Base-by-base conservation (phyloP, 2,329 filamentous ascomycete genomes). In the Claviceps africana region DNA sequence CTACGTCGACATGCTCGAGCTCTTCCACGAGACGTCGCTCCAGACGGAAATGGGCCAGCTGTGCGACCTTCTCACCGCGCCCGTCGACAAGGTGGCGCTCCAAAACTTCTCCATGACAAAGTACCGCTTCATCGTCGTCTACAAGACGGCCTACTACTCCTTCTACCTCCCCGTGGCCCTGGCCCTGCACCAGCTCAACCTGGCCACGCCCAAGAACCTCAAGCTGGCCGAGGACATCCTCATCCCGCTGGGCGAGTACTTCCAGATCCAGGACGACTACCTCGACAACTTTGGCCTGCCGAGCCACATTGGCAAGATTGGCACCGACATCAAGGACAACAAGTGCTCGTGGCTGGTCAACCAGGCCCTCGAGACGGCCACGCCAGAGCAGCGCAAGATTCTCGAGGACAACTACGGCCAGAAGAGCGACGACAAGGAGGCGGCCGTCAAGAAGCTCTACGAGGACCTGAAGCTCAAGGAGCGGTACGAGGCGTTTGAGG, bases 281-380 rank as follows among this genome's bases (percentile, higher is more conserved):
- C 86, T 98, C 51, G 93, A 98, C 77, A 95, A 94, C 73, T 98
- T 93, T 65, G 93, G 91, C 61, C 83, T 91, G 61, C 89, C 93
- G 40, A 82, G 88, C 63, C 81, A 89, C 64, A 93, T 98, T 67
- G 93, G 93, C 70, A 98, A 98, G 81, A 95, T 97, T 59, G 93
- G 93, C 59, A 98, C 93, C 55, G 93, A 98, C 65, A 98, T 98
- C 70, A 84, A 90, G 77, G 93, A 98, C 74, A 98, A 98, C 81
- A 98, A 98, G 79, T 98, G 93, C 78, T 94, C 88, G 43, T 98
- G 93, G 93, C 75, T 98, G 55, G 80, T 98, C 70, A 98, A 98
- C 78, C 85, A 95, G 72, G 93, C 93, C 47, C 77, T 98, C 54
- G 78, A 82, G 67, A 78, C 85, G 56, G 86, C 81, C 58, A 90